These are phyloP conservation scores for Rhinocladiella mackenziei DNA, from an alignment of 2,329 filamentous ascomycete genomes.

Conservation along the genomic window DNA sequence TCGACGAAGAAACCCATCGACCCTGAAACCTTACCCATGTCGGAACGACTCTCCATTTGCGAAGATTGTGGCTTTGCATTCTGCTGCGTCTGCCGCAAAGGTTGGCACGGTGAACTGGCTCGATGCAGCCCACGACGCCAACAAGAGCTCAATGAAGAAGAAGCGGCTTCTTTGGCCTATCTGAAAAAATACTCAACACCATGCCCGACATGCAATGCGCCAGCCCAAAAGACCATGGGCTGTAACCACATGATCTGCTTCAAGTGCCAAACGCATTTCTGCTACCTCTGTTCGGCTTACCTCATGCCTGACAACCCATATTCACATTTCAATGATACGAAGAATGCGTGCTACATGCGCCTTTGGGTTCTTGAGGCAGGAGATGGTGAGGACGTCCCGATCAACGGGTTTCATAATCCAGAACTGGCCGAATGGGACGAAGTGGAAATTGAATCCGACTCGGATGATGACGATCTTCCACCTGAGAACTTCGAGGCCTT, in stretches of 20 bases:
- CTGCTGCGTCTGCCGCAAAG: slow-evolving; percentile 67
- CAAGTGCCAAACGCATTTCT: slow-evolving; percentile 87
- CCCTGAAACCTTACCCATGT: slow-evolving; percentile 44
- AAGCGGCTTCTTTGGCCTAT: slow-evolving; percentile 82
- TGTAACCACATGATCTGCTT: slow-evolving; percentile 98
- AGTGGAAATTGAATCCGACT: slow-evolving; percentile 28
- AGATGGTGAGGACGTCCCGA: slow-evolving; percentile 52
- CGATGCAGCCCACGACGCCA: slow-evolving; percentile 64
- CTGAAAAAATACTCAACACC: slow-evolving; percentile 74
- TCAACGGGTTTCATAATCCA: slow-evolving; percentile 23
- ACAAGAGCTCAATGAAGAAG: slow-evolving; percentile 73
- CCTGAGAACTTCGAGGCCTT: slow-evolving; percentile 13
- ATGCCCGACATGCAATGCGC: slow-evolving; percentile 81
- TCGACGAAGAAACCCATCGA: slow-evolving; percentile 33
- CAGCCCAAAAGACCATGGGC: slow-evolving; percentile 83
- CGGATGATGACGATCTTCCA: slow-evolving; percentile 27
- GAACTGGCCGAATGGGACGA: slow-evolving; percentile 36
- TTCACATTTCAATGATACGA: slow-evolving; percentile 72
- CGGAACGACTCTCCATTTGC: slow-evolving; percentile 74
- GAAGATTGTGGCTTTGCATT: slow-evolving; percentile 88
- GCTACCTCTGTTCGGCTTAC: slow-evolving; percentile 90
- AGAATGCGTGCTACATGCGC: slow-evolving; percentile 72
- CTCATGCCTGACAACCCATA: slow-evolving; percentile 78
- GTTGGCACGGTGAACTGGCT: slow-evolving; percentile 88
- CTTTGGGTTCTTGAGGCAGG: slow-evolving; percentile 87